phyloP scores from a whole-genome alignment of 1,139 yeast species.

The Kodamaea suecica region DNA sequence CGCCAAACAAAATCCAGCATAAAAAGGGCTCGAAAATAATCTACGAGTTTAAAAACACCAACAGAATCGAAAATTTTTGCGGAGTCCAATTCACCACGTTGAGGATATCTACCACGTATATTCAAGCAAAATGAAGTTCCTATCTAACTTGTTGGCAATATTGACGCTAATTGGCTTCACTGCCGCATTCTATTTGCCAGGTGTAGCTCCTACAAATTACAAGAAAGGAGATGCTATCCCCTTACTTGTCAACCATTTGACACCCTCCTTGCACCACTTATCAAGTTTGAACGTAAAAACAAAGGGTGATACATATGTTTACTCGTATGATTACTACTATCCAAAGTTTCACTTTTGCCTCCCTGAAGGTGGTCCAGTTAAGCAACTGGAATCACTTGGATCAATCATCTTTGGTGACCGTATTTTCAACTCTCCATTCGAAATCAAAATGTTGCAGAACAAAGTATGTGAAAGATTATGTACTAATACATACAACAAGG shows the following conservation, averaged over 20 bases:
- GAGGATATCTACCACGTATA: too few relatives aligned
- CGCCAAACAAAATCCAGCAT: too few relatives aligned
- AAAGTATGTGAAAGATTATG: conserved; percentile 68
- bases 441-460: conserved; percentile 72
- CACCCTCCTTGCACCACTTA: conserved; percentile 65
- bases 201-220: conserved; percentile 92
- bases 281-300: conserved; percentile 26
- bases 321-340: conserved; percentile 83
- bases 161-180: conserved; percentile 17
- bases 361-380: conserved; percentile 66
- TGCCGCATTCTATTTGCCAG: conserved; percentile 81
- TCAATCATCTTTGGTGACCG: conserved; percentile 94
- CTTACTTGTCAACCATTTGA: conserved; percentile 80
- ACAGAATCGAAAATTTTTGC: too few relatives aligned
- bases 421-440: conserved; percentile 88
- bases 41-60: too few relatives aligned
- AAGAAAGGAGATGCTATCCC: conserved; percentile 69
- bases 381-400: conserved; percentile 88
- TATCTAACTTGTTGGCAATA: neutral
- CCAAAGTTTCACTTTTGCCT: conserved; percentile 79
- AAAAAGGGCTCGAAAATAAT: too few relatives aligned
- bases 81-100: too few relatives aligned
- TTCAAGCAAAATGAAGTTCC: neutral
- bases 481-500: conserved; percentile 51
- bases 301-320: conserved; percentile 52